Base-by-base conservation (phyloP, 257 asterid species). In the Sherardia arvensis region DNA sequence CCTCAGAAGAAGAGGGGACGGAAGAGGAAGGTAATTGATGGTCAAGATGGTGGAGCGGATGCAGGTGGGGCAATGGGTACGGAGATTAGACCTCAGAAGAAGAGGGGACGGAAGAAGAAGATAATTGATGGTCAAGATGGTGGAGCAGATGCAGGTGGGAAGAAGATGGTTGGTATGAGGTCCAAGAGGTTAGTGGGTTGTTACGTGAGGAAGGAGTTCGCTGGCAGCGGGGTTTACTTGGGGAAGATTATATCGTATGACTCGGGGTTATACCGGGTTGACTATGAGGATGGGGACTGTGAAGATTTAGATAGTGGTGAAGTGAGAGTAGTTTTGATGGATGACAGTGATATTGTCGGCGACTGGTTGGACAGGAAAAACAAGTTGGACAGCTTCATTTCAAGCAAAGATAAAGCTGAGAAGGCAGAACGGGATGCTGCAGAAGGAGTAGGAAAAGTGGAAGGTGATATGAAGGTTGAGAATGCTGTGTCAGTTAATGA, bases 31-130 rank as follows among this genome's bases (percentile, higher is more conserved):
- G 77, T 61, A 57, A 43, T 68, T 36, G 81, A 81, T 61, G 90
- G 76, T 17, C 70, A 73, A 55, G 76, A 73, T 61, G 80, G 71
- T 71, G 65, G 28, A n/a, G n/a, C n/a, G 69, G 71, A 58, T 76
- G 66, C 34, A 74, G 58, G 60, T 63, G 74, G 68, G 66, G 69
- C 63, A 63, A 90, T 84, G 97, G 90, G 77, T 57, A 76, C 28
- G 47, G 80, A 53, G 61, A 65, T 54, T 62, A 81, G 61, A 61
- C 51, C 78, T 33, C 62, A 71, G 79, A 78, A 71, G 70, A 69
- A 69, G 62, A 70, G 81, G 67, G 97, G 97, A 29, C 78, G 95
- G 77, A 90, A 90, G 69, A 81, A 93, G 78, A 81, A 83, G 83
- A 78, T 62, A 59, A 32, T 66, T 38, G 81, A 82, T 60, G 88